Evolutionary conservation across 352 stramenopile species (phyloP), one percentile per base, ranked within the genome.

Genomic region (Globisporangium takayamanum): DNA sequence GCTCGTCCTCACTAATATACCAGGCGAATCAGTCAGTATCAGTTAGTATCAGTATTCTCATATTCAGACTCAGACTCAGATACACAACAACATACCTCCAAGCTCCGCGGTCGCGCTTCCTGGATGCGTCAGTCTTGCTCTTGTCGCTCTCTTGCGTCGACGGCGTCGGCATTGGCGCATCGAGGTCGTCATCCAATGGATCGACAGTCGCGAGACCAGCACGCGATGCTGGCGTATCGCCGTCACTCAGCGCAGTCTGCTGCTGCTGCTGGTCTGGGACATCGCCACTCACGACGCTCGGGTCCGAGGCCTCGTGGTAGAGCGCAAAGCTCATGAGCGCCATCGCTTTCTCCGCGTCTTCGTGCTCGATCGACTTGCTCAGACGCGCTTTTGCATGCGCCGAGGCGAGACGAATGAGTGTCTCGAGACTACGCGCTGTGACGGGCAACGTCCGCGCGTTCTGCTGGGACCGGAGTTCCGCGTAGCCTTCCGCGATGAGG

Each of bases 401-500:
- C 36, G 92, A 99, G 5, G 95, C 88, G 16, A 99, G 68, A 76
- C 98, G 96, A 80, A 99, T 99, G n/a, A 99, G 82, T 30, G 97
- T 99, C 72, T 99, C 98, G 49, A 99, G 73, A 68, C 88, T 97
- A 90, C 98, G 97, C 12, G 97, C 97, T 15, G 98, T 99, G 30
- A 99, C 96, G 11, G 94, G 94, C 2, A 98, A 73, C 42, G 92
- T 98, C 33, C 88, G 69, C 65, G 70, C 85, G 54, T 97, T 97
- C 73, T 98, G 92, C 64, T 98, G 89, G 53, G 89, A 95, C 20
- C 97, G 90, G 62, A 99, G 88, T 69, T 99, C 95, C 1, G 97
- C 93, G 79, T 99, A 99, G 12, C 89, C 84, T 55, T 96, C 94
- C 4, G 96, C 89, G 62, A 99, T 99, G 26, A 95, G 86, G 51